These are phyloP conservation scores for Didymosphaeria variabile DNA, from an alignment of 2,329 filamentous ascomycete species.

Conservation along the genomic window DNA sequence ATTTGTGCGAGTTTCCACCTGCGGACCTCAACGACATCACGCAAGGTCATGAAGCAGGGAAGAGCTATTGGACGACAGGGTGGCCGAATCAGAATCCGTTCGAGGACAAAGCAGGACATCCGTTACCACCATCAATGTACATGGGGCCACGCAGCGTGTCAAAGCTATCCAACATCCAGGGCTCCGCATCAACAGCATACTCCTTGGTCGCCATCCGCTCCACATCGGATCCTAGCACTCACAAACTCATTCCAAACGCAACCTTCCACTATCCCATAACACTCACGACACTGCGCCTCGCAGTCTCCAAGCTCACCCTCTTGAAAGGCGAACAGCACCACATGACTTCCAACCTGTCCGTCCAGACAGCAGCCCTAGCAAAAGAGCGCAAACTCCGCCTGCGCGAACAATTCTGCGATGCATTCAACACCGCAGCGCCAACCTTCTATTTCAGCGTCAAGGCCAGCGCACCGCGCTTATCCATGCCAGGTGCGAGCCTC, in stretches of 20 bases:
- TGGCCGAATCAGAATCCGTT: slow-evolving; percentile 22
- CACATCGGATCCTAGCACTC: background rate
- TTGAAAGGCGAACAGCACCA: slow-evolving; percentile 10
- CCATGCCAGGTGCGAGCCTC: slow-evolving; percentile 20
- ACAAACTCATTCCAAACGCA: slow-evolving; percentile 11
- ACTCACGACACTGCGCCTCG: slow-evolving; percentile 23
- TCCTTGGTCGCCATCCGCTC: slow-evolving; percentile 26
- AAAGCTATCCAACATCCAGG: slow-evolving; percentile 7
- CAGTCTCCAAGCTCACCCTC: slow-evolving; percentile 3
- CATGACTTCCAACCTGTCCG: slow-evolving; percentile 7
- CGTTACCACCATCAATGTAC: slow-evolving; percentile 24
- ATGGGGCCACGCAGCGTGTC: slow-evolving; percentile 12
- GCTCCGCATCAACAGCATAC: slow-evolving; percentile 19
- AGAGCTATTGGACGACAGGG: slow-evolving; percentile 19
- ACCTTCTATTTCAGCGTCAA: slow-evolving; percentile 22
- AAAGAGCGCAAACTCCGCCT: slow-evolving; percentile 17
- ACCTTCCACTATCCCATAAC: slow-evolving; percentile 16
- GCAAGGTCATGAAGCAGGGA: background rate
- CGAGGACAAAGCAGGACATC: slow-evolving; percentile 20
- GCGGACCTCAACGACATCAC: slow-evolving; percentile 11
- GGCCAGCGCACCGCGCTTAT: slow-evolving; percentile 15
- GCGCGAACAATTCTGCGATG: slow-evolving; percentile 22
- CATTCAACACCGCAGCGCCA: slow-evolving; percentile 21
- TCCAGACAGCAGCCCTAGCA: slow-evolving; percentile 22
- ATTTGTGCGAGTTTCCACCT: background rate